Evolutionary conservation across 805 yeast genomes (phyloP).

Genomic region (Wickerhamiella sergipiensis): DNA sequence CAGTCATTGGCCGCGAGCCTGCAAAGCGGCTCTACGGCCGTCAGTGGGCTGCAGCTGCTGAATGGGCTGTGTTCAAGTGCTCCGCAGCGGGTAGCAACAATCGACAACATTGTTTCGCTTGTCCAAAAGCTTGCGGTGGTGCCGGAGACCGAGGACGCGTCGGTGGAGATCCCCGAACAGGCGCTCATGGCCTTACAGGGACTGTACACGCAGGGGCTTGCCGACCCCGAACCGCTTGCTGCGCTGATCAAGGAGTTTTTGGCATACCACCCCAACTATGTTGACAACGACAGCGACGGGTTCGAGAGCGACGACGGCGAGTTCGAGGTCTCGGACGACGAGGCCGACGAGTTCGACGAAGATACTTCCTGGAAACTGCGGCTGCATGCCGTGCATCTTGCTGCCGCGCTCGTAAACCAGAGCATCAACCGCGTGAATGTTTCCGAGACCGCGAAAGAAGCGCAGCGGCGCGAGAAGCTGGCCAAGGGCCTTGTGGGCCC

Average conservation of each 20-base stretch:
- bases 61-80: neutral
- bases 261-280: slow-evolving; percentile 11
- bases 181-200: neutral
- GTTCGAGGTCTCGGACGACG: slow-evolving; percentile 19
- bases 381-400: slow-evolving; percentile 34
- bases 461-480: neutral
- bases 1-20: neutral
- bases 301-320: slow-evolving; percentile 32
- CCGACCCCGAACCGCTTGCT: neutral
- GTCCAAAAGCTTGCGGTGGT: neutral
- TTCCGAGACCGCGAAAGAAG: neutral
- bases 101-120: neutral
- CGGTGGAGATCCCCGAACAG: neutral
- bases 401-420: slow-evolving; percentile 9
- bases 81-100: neutral
- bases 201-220: neutral
- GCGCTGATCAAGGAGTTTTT: neutral
- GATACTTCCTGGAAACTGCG: slow-evolving; percentile 55
- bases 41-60: neutral
- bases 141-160: neutral
- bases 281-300: slow-evolving; percentile 29
- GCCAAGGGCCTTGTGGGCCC: neutral
- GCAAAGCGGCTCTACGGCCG: neutral
- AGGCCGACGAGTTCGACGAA: slow-evolving; percentile 29
- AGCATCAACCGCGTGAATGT: neutral